Evolutionary conservation across 192 early-diverging fungal genomes (phyloP), one percentile per base, ranked within the genome.

Genomic region (Pilaira anomala): DNA sequence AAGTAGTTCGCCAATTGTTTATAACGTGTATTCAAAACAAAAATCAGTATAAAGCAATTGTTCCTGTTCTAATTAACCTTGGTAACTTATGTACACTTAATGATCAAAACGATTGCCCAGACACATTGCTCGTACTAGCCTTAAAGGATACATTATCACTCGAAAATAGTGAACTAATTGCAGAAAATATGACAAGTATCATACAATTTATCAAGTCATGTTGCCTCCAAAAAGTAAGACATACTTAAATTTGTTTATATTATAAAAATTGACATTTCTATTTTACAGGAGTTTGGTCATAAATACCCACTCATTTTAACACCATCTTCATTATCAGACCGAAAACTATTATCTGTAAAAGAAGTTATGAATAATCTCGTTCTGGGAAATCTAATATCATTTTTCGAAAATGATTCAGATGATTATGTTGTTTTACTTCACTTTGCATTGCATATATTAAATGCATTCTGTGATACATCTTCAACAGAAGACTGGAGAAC

Each of bases 11-110:
- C 1, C 44, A 62, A 13, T 13, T 62, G 12, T 44, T 62, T 12
- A 19, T 62, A 19, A 26, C 48, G 5, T 62, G 60, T 36, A 28
- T 62, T 14, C 30, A 62, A 46, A 62, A 62, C 18, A 62, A 48
- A 33, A 62, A 62, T 21, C 42, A 48, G 12, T 48, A 62, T 11
- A 44, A 48, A 2, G 60, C 46, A 6, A 62, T 62, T 21, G 46
- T 62, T 14, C 60, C 60, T 1, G 3, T 62, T 9, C 22, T 62
- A 30, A 14, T 7, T 13, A 46, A 33, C 2, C 46, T 62, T 16
- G 46, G 46, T 19, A 11, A 11, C 3, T 30, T 62, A 22, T 49
- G 46, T 26, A 29, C 46, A 21, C 16, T 62, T 48, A 16, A 12
- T 14, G 14, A 48, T 36, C 1, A 36, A 13, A 49, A 19, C 0